Base-by-base conservation (phyloP, 2,329 filamentous ascomycete genomes). In the Penicillium sp. region DNA sequence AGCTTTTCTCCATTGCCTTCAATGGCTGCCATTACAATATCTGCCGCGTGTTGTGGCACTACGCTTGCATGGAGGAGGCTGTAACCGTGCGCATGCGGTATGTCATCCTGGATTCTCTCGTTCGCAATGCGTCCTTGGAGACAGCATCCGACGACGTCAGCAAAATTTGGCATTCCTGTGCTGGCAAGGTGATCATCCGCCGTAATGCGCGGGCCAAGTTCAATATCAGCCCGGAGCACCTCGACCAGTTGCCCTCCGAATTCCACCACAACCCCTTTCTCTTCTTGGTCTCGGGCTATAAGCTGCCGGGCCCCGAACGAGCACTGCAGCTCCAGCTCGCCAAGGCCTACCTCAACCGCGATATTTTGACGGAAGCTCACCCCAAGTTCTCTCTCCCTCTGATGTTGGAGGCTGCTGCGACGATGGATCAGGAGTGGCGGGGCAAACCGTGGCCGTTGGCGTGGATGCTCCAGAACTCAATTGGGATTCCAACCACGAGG, bases 21-120 rank as follows among this genome's bases (percentile, higher is more conserved):
- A 69, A 68, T 20, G 61, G 59, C 47, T 69, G 68, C 22, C 64
- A 69, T 38, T 77, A 77, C 61, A 83, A 82, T 55, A 66, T 78
- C 11, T 77, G 75, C 53, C 76, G 77, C 11, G 78, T 82, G 8
- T 60, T 83, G 5, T 83, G 81, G 81, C 71, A 72, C 61, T 81
- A 81, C 67, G 78, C 79, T 5, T 82, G 80, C 62, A 70, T 81
- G 57, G 54, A 72, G 15, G 69, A 69, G 8, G 42, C 49, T 11
- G 74, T 75, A 11, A 76, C 69, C 15, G 59, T 59, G 28, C 62
- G 63, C 4, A 80, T 80, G 74, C 71, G 69, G 52, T 58, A 70
- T 25, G 56, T 65, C 7, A 70, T 80, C 5, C 51, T 69, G 25
- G 59, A 41, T 37, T 75, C 74, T 42, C 63, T 80, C 6, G 43